phyloP scores from a whole-genome alignment of 2,329 filamentous ascomycete species.

The Cordyceps fumosorosea region DNA sequence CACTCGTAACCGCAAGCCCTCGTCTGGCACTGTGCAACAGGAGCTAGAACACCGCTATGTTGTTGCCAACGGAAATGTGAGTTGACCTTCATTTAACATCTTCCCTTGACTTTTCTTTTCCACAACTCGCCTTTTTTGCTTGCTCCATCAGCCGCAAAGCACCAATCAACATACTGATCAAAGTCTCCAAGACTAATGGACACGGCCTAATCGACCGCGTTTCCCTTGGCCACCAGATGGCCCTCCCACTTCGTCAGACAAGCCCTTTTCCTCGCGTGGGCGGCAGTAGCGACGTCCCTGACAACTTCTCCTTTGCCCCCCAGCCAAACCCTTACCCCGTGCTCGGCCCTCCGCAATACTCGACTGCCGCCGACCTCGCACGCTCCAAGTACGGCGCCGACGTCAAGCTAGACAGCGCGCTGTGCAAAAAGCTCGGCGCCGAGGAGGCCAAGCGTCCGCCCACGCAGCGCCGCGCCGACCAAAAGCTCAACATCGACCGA shows the following conservation, averaged over 20 bases:
- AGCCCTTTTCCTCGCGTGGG: background rate
- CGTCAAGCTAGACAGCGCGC: constrained; percentile 45
- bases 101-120: background rate
- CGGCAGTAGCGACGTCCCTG: background rate
- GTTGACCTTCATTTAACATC: background rate
- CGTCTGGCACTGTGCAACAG: constrained; percentile 22
- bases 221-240: background rate
- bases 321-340: background rate
- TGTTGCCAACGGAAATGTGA: constrained; percentile 7
- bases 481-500: constrained; percentile 48
- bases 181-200: constrained; percentile 14
- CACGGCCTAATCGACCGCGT: constrained; percentile 5
- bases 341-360: background rate
- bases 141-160: background rate
- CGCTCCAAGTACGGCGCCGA: constrained; percentile 38
- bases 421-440: constrained; percentile 47
- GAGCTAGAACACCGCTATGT: constrained; percentile 26
- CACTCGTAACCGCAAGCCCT: constrained; percentile 13
- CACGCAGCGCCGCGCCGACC: constrained; percentile 46
- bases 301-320: background rate
- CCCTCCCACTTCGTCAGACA: background rate
- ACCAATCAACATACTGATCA: background rate
- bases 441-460: constrained; percentile 44
- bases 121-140: background rate
- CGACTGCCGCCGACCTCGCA: constrained; percentile 40